These are phyloP conservation scores for Prosopis cineraria DNA, from an alignment of 306 rosid genomes.

Conservation along the genomic window DNA sequence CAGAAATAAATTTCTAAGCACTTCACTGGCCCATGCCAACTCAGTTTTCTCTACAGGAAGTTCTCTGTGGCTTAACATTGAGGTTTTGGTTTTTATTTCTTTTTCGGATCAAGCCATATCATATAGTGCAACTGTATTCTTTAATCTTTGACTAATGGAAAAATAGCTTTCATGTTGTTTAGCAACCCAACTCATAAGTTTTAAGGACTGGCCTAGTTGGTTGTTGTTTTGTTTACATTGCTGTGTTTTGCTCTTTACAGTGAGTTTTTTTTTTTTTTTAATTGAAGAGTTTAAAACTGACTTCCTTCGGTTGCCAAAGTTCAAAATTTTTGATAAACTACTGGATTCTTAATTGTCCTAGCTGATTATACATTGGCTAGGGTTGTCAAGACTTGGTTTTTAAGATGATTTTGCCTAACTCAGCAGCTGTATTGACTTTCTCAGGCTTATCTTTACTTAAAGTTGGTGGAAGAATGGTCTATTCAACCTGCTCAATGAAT, in stretches of 20 bases:
- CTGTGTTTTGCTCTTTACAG: conserved; percentile 3
- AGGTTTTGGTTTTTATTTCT: neutral
- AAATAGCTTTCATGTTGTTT: neutral
- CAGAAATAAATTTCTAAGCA: neutral
- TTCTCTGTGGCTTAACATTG: neutral
- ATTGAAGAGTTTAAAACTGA: conserved; percentile 9
- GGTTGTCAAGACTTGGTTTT: conserved; percentile 6
- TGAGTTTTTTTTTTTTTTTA: neutral
- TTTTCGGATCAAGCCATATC: neutral
- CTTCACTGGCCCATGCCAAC: neutral
- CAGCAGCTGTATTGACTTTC: conserved; percentile 27
- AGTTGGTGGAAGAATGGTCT: conserved; percentile 94
- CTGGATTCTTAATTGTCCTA: conserved; percentile 18
- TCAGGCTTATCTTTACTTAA: conserved; percentile 83
- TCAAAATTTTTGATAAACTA: conserved; percentile 6
- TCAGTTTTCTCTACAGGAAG: neutral
- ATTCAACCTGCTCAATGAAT: conserved; percentile 97
- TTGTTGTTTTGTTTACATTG: neutral
- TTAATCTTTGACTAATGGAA: neutral
- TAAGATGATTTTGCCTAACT: conserved; percentile 18
- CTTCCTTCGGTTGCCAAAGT: conserved; percentile 26
- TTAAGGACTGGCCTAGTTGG: neutral
- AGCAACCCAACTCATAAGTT: neutral
- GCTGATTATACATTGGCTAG: conserved; percentile 2
- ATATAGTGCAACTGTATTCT: neutral